Conservation (phyloP, 495 filamentous ascomycete genomes). For the Letharia columbiana region DNA sequence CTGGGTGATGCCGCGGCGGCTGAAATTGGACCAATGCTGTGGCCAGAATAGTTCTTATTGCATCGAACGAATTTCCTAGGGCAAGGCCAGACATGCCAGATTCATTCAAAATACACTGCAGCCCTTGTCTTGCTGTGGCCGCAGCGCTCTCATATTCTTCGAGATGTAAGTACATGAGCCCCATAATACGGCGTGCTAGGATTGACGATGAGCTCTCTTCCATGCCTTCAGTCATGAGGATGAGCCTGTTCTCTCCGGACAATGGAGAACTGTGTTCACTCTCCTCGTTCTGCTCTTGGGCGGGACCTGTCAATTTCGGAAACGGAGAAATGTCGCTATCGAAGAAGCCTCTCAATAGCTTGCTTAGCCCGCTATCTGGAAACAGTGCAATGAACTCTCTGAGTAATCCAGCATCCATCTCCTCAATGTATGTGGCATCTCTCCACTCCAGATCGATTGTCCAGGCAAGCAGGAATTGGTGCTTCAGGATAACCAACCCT, state of each 20-base stretch:
- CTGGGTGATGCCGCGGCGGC: slow-evolving; percentile 76
- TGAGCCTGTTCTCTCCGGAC: slow-evolving; percentile 60
- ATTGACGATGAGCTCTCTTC: slow-evolving; percentile 59
- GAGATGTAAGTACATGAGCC: slow-evolving; percentile 72
- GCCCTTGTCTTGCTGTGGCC: slow-evolving; percentile 66
- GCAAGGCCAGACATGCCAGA: slow-evolving; percentile 53
- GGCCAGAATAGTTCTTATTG: slow-evolving; percentile 65
- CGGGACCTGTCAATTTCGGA: slow-evolving; percentile 34
- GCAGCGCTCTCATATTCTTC: slow-evolving; percentile 81
- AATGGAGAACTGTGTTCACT: slow-evolving; percentile 41
- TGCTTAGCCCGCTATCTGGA: slow-evolving; percentile 69
- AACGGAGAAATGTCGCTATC: slow-evolving; percentile 81
- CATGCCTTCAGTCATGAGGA: slow-evolving; percentile 79
- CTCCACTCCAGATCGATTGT: slow-evolving; percentile 82
- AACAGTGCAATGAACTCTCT: slow-evolving; percentile 77
- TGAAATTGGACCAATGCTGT: slow-evolving; percentile 82
- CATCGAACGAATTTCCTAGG: slow-evolving; percentile 60
- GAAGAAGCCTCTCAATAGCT: slow-evolving; percentile 72
- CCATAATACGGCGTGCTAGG: slow-evolving; percentile 75
- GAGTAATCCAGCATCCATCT: slow-evolving; percentile 67
- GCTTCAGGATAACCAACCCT: slow-evolving; percentile 92
- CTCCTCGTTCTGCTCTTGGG: slow-evolving; percentile 30
- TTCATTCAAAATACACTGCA: slow-evolving; percentile 50
- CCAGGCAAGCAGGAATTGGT: slow-evolving; percentile 87
- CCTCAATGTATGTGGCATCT: slow-evolving; percentile 58